phyloP scores from a whole-genome alignment of 495 filamentous ascomycete species.

The Staphylotrichum longicolle region DNA sequence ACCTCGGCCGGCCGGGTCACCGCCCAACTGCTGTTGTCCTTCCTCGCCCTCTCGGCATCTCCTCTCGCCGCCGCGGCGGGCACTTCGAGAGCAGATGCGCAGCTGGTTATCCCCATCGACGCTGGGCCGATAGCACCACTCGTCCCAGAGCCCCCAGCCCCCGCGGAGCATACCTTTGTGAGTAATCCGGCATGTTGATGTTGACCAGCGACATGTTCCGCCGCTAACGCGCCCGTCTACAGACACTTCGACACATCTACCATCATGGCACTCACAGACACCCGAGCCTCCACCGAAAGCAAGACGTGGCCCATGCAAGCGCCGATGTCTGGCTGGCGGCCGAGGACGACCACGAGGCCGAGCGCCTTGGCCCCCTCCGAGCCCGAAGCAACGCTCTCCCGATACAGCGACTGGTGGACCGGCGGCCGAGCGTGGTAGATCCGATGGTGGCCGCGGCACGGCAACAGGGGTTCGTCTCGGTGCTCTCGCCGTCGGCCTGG shows the following conservation, averaged over 20 bases:
- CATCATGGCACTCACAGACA: constrained; percentile 78
- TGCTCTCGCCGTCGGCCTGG: constrained; percentile 71
- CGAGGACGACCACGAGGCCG: constrained; percentile 58
- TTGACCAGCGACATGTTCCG: constrained; percentile 8
- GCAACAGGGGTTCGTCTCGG: constrained; percentile 56
- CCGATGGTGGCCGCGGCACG: constrained; percentile 67
- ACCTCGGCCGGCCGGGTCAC: constrained; percentile 58
- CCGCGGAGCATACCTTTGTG: constrained; percentile 53
- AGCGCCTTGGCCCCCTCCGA: constrained; percentile 49
- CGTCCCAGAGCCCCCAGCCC: constrained; percentile 39
- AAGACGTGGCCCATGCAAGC: constrained; percentile 62
- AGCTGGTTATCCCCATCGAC: constrained; percentile 37
- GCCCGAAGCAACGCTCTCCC: constrained; percentile 57
- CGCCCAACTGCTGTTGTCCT: constrained; percentile 57
- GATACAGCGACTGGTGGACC: constrained; percentile 79
- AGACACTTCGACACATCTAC: constrained; percentile 86
- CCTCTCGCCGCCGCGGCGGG: constrained; percentile 32
- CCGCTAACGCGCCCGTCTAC: constrained; percentile 18
- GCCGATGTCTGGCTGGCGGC: constrained; percentile 62
- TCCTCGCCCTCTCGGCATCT: constrained; percentile 55
- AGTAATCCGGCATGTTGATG: constrained; percentile 9
- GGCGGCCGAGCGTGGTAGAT: constrained; percentile 71
- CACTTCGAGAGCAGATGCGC: constrained; percentile 20
- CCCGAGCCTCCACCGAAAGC: constrained; percentile 68
- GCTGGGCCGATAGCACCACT: constrained; percentile 37